Evolutionary conservation across 2,329 filamentous ascomycete species (phyloP), one percentile per base, ranked within the genome.

Genomic region (Fusarium sp.): DNA sequence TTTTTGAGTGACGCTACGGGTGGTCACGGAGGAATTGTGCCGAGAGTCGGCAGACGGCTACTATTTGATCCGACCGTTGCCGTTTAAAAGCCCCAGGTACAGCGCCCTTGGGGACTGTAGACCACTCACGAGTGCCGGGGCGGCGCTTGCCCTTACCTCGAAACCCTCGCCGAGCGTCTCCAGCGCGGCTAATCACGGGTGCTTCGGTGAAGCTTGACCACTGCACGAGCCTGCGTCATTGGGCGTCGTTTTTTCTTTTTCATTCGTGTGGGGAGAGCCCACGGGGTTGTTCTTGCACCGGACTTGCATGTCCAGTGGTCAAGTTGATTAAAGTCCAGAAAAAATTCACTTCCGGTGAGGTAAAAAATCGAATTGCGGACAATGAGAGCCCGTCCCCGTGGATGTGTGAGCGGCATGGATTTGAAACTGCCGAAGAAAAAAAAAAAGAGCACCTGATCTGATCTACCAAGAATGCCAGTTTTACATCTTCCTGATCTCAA

Each of bases 171-270:
- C 38, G 42, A 50, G 64, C 56, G 64, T 65, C 67, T 57, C 62
- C 65, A 50, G 57, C 68, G 76, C 76, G 76, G 76, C 71, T 78
- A 78, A 78, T 77, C 65, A 74, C 76, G 76, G 76, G 76, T 74
- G 66, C 74, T 70, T 58, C 76, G 74, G 76, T 78, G 76, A 78
- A 66, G 63, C 59, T 60, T 74, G 50, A 65, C 18, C 25, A 52
- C 40, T 38, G 66, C 70, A 69, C 63, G 68, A 69, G 66, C 45
- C 47, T 75, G 73, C 73, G 73, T 75, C 73, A 75, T 75, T 75
- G 73, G 73, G 66, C 58, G 45, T 60, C n/a, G 47, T 35, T 59
- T 38, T 60, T 52, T 47, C 16, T 25, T 22, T 27, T 38, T 54
- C 5, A 29, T 38, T 54, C 27, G 42, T 52, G 31, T 31, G 16